These are phyloP conservation scores for Eutrema heterophyllum DNA, from an alignment of 345 rosid genomes.

Conservation along the genomic window DNA sequence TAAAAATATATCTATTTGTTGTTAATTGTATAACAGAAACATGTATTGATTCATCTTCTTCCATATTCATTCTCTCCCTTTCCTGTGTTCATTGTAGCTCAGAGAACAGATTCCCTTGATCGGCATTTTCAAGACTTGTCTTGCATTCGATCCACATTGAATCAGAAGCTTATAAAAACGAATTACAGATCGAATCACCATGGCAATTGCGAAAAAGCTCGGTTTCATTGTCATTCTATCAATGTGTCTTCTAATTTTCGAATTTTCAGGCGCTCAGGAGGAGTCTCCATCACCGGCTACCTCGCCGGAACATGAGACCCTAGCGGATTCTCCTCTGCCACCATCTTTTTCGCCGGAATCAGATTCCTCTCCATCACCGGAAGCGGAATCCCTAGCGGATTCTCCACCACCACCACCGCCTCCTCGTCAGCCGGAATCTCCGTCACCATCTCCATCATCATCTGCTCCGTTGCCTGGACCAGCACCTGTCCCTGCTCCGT, in stretches of 20 bases:
- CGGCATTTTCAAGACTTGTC: neutral
- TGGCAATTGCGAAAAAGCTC: slow-evolving; percentile 20
- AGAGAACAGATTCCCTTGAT: neutral
- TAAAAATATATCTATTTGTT: neutral
- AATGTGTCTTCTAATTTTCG: slow-evolving; percentile 4
- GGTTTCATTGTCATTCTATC: slow-evolving; percentile 6
- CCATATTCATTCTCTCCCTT: neutral
- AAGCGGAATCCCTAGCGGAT: neutral
- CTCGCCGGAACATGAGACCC: neutral
- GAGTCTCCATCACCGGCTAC: neutral
- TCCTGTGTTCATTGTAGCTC: slow-evolving; percentile 5
- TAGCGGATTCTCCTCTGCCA: neutral
- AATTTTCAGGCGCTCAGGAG: neutral
- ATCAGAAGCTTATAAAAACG: neutral
- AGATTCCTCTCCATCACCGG: neutral
- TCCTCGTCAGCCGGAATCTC: neutral
- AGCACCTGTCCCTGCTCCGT: slow-evolving; percentile 16
- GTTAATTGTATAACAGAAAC: neutral
- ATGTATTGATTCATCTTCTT: slow-evolving; percentile 11
- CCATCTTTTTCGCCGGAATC: neutral
- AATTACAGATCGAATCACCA: neutral
- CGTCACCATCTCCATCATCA: neutral
- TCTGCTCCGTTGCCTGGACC: neutral
- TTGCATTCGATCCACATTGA: neutral
- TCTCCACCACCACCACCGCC: slow-evolving; percentile 8